phyloP scores from a whole-genome alignment of 352 stramenopile genomes.

The Globisporangium abappressorium region DNA sequence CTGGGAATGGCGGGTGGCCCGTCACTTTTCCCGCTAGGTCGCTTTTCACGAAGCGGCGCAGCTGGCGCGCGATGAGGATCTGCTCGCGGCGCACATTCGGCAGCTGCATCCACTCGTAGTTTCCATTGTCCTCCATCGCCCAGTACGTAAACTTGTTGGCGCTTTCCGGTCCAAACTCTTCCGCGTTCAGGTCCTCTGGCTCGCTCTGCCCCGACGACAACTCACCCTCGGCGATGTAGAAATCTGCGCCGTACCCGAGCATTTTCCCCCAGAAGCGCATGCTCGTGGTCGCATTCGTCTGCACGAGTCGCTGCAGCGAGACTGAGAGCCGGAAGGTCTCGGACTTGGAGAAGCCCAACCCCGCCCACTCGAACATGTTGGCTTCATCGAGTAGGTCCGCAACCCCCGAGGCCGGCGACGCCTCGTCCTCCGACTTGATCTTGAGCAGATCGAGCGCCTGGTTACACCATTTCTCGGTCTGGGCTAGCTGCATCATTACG shows the following conservation, averaged over 20 bases:
- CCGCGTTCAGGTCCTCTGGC: slow-evolving; percentile 64
- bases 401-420: slow-evolving; percentile 39
- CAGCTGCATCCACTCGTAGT: slow-evolving; percentile 81
- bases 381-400: slow-evolving; percentile 74
- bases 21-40: slow-evolving; percentile 77
- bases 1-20: slow-evolving; percentile 87
- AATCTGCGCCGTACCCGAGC: slow-evolving; percentile 66
- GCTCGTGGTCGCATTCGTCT: slow-evolving; percentile 51
- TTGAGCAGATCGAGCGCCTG: slow-evolving; percentile 59
- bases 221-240: slow-evolving; percentile 85
- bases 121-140: slow-evolving; percentile 80
- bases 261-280: slow-evolving; percentile 90
- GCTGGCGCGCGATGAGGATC: slow-evolving; percentile 73
- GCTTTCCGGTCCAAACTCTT: slow-evolving; percentile 54
- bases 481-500: slow-evolving; percentile 33
- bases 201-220: slow-evolving; percentile 30
- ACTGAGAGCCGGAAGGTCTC: slow-evolving; percentile 75
- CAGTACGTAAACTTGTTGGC: slow-evolving; percentile 91
- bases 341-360: slow-evolving; percentile 64
- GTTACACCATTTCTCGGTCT: slow-evolving; percentile 67
- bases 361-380: slow-evolving; percentile 83
- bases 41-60: slow-evolving; percentile 76
- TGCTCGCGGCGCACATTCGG: slow-evolving; percentile 72
- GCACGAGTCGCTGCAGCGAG: slow-evolving; percentile 54
- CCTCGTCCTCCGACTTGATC: slow-evolving; percentile 50